Conservation (phyloP, 1,139 yeast species). For the Groenewaldozyma auringiensis region DNA sequence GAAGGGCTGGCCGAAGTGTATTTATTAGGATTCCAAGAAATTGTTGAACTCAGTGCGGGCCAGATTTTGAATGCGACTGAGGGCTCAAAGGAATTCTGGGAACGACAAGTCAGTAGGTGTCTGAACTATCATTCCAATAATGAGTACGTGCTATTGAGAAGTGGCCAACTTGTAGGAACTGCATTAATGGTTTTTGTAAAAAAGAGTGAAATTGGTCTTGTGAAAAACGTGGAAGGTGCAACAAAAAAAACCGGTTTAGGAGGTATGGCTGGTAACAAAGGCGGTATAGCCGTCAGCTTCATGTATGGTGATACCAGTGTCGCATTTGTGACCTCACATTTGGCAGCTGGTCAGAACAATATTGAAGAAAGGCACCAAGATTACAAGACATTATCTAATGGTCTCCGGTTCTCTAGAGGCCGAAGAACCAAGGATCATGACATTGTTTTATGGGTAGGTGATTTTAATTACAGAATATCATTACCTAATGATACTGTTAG, state of each 20-base stretch:
- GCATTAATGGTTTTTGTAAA: conserved; percentile 66
- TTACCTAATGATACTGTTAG: conserved; percentile 73
- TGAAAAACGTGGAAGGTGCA: conserved; percentile 71
- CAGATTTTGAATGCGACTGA: conserved; percentile 81
- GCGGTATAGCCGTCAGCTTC: conserved; percentile 82
- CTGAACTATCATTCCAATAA: conserved; percentile 41
- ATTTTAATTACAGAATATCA: conserved; percentile 79
- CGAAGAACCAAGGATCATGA: conserved; percentile 71
- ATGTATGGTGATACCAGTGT: conserved; percentile 69
- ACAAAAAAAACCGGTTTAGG: conserved; percentile 85
- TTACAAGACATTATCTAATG: conserved; percentile 70
- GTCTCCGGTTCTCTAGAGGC: conserved; percentile 70
- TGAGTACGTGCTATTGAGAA: conserved; percentile 64
- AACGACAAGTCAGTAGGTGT: conserved; percentile 50
- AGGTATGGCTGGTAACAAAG: conserved; percentile 87
- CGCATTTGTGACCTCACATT: conserved; percentile 82
- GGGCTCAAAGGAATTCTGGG: conserved; percentile 71
- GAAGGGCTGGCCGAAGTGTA: conserved; percentile 54
- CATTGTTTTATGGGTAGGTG: conserved; percentile 89
- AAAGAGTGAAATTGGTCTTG: conserved; percentile 50
- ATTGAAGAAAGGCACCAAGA: conserved; percentile 84
- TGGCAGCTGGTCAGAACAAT: conserved; percentile 88
- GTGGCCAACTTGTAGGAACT: conserved; percentile 92
- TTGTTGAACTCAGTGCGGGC: conserved; percentile 84
- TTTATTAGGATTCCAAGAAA: conserved; percentile 83